Base-by-base conservation (phyloP, 768 basidiomycete genomes). In the Phanerochaete sordida region DNA sequence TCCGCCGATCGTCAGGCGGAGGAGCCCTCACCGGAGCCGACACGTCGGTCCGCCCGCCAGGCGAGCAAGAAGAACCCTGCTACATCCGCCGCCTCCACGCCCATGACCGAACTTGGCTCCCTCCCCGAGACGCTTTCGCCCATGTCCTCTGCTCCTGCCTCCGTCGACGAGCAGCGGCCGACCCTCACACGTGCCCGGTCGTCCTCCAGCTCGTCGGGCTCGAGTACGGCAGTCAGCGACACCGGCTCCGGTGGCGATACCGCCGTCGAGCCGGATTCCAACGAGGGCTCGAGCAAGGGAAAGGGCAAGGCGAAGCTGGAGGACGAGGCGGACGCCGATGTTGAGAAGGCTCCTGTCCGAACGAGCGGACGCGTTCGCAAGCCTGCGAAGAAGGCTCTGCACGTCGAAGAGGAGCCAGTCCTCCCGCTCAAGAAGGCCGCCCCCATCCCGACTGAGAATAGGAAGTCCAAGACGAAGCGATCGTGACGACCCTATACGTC, bases 31-130 rank as follows among this genome's bases (percentile, higher is more conserved):
- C 61, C 58, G 2, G 57, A 54, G 16, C 44, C 57, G 21, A 57
- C 49, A 5, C 61, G 57, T 30, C 39, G 57, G 1, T 62, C 61
- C n/a, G 23, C 57, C 2, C 61, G 57, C 1, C 61, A 59, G 31
- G 61, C 56, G 12, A 58, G 53, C 21, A 46, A 45, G 33, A 26
- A 50, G 13, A 43, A 26, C 23, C n/a, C 53, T 24, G 33, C 56
- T 23, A 16, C 50, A 8, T 37, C 61, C 23, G 50, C 47, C 27
- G 39, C 54, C 23, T 33, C 47, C 3, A 58, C 57, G 5, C 57
- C 49, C 23, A 50, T 45, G 33, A 33, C 57, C 7, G 57, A 49
- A 21, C 12, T 45, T 15, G 19, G 28, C 16, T 59, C 50, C 19
- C 39, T 45, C 9, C 48, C 49, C 13, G 47, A 48, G 7, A 53